Evolutionary conservation across 768 basidiomycete species (phyloP), one percentile per base, ranked within the genome.

Genomic region (Rhodotorula paludigena): DNA sequence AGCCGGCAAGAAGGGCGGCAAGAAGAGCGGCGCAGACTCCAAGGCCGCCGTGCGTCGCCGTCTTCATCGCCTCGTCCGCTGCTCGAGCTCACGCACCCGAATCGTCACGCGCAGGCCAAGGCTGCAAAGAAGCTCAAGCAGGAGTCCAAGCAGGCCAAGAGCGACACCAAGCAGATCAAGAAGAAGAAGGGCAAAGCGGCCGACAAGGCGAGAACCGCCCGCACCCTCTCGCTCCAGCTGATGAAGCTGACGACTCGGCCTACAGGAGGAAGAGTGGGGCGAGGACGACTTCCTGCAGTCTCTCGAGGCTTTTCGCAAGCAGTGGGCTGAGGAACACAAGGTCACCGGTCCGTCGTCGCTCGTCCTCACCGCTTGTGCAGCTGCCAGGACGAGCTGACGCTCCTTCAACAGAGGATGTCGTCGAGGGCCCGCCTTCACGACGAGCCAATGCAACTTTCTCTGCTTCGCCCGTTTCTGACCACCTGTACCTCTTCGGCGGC

Each of bases 361-460:
- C 45, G 33, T n/a, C 21, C 2, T 6, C 7, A 35, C 8, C 23
- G 11, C n/a, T n/a, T n/a, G n/a, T 25, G 67, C 45, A 44, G 51
- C n/a, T n/a, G n/a, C n/a, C n/a, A n/a, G n/a, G n/a, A 60, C 15
- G 36, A 30, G 38, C 57, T 75, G 69, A 63, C 57, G 41, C 88
- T 91, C 75, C 85, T 82, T 5, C 88, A 16, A 21, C 87, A 0
- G 90, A 93, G 77, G 90, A 92, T 77, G 80, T 89, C 3, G 88
- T 87, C 0, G 84, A 87, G 74, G 89, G 89, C 0, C 89, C 91
- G 21, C 91, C 91, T 0, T 87, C 86, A 56, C 81, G 89, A 56
- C 83, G 92, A 48, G 90, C 90, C 0, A 92, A 89, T 69, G 90
- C 90, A 2, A 89, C 89, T 0, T 78, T 93, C 23, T 88, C 87